phyloP scores from a whole-genome alignment of 177 flowering plant genomes.

The Tripterygium wilfordii region DNA sequence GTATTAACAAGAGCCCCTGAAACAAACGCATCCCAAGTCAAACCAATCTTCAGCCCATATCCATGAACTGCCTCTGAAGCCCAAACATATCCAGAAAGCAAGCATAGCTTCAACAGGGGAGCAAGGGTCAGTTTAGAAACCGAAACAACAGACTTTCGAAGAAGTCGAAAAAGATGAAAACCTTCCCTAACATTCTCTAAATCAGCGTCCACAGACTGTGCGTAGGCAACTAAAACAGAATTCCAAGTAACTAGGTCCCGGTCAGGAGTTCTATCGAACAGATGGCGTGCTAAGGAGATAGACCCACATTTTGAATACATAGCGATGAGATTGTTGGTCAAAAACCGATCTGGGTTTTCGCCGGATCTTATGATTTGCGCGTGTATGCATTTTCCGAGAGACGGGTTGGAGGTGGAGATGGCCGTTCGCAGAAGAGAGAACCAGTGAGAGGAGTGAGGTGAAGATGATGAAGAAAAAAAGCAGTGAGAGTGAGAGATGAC shows the following conservation, averaged over 20 bases:
- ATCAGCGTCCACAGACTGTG: conserved; percentile 19
- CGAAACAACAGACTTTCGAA: conserved; percentile 11
- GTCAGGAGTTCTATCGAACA: conserved; percentile 44
- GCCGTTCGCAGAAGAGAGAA: conserved; percentile 25
- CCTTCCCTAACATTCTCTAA: conserved; percentile 38
- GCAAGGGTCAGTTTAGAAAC: conserved; percentile 33
- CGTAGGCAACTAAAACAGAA: conserved; percentile 63
- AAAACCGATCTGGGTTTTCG: conserved; percentile 40
- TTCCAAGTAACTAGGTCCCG: conserved; percentile 83
- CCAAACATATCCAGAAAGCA: conserved; percentile 16
- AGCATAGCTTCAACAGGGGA: conserved; percentile 45
- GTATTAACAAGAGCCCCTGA: conserved; percentile 75
- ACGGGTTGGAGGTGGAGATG: conserved; percentile 16
- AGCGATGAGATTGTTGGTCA: conserved; percentile 74
- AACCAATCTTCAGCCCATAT: conserved; percentile 41
- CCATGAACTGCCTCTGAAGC: conserved; percentile 46
- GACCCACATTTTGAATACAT: conserved; percentile 57
- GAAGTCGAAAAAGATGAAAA: conserved; percentile 29
- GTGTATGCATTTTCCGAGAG: conserved; percentile 25
- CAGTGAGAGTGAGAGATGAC: not conserved
- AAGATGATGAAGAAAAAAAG: conserved; percentile 3
- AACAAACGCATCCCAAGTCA: conserved; percentile 73
- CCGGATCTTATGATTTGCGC: conserved; percentile 31
- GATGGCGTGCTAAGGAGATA: conserved; percentile 35
- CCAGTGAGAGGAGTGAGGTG: conserved; percentile 24